Base-by-base conservation (phyloP, 495 filamentous ascomycete species). In the Tetracladium setigerum region DNA sequence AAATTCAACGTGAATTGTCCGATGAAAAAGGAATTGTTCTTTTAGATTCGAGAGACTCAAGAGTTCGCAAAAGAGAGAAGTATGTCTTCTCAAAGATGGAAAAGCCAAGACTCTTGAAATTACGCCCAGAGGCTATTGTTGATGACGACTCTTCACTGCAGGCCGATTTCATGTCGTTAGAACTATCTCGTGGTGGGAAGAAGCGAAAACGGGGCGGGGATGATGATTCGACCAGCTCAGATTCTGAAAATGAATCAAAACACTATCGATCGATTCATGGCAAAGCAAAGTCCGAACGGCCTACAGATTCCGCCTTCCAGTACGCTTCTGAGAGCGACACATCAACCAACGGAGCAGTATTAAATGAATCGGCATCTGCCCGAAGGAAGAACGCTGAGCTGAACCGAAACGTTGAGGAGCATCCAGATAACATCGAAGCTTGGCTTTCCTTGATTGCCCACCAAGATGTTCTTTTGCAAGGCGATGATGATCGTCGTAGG, bases 401-500 rank as follows among this genome's bases (percentile, higher is more conserved):
- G 32, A 71, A 68, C 4, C 71, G 71, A 15, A 70, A 59, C 15
- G 73, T 87, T 16, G 77, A 83, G 35, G 59, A 77, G 15, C 56
- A 77, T 36, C 89, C 88, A 3, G 48, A 62, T n/a, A 78, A 92
- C 56, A 66, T 85, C 27, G 65, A 73, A 24, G 70, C 78, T 30
- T 97, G 92, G 91, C 64, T 95, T 1, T 67, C 72, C 32, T 72
- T 95, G 5, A 82, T 95, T 41, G 62, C 82, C 12, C 77, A 89
- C 40, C 92, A 96, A 64, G 79, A 86, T 53, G 50, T 45, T 18
- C 65, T 90, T 36, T 65, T 91, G 12, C 55, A 46, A n/a, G 61
- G 50, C 59, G 55, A 47, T 48, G 62, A 68, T 24, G 58, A 63
- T 18, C 58, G 50, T 14, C 63, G 64, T 35, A 59, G 68, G 16